Evolutionary conservation across 2,329 filamentous ascomycete species (phyloP), one percentile per base, ranked within the genome.

Genomic region (Botryotinia globosa): DNA sequence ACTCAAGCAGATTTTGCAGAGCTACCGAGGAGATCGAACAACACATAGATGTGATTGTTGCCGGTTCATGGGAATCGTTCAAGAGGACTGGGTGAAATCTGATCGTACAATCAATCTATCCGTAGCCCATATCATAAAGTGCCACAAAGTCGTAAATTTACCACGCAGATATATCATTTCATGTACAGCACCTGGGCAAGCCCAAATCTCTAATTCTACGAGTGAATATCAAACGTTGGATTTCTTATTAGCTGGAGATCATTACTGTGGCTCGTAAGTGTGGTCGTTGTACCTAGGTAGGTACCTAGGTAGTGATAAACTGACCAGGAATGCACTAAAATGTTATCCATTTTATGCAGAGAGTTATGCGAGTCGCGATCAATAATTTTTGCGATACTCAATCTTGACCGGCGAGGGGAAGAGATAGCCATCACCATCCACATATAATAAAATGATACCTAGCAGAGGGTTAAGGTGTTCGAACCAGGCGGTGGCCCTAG

Each of bases 381-480:
- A 51, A 62, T 67, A 69, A 58, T 72, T 80, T 80, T 80, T 77
- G 74, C 73, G 75, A 76, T 69, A 61, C 45, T 18, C 45, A 64
- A 68, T 69, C 54, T 29, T 54, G 64, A 48, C n/a, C 69, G 58
- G 63, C 61, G 48, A 72, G 32, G 51, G 54, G 37, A 39, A 70
- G 54, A 59, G n/a, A 48, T 51, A 58, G 34, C 45, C 42, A 67
- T 22, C n/a, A 61, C 44, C 70, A 67, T 70, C 72, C 65, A 69
- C 72, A 62, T 74, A 54, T 54, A 54, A 79, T 78, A 67, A 56
- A 77, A 90, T 90, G 87, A 82, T 89, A 79, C 85, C 85, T 79
- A 85, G 85, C 76, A 85, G 84, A 84, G 85, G 86, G 76, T 78
- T 88, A 72, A 82, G 84, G 74, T 85, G 83, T 81, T 82, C 84